phyloP scores from a whole-genome alignment of 1,284 basidiomycete genomes.

The Trametes versicolor region DNA sequence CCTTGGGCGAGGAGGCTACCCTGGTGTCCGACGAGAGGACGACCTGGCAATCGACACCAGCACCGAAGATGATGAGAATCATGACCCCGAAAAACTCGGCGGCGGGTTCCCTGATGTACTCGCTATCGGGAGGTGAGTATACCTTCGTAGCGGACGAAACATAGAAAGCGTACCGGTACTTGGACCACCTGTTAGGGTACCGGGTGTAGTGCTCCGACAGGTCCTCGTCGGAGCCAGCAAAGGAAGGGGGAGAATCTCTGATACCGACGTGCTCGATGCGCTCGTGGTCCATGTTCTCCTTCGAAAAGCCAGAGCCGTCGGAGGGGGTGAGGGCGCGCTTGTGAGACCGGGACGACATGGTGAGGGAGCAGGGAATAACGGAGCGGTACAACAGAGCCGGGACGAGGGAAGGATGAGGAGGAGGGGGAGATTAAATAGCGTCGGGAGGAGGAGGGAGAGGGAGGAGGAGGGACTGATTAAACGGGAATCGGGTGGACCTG shows the following conservation, averaged over 20 bases:
- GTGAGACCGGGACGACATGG: conserved; percentile 26
- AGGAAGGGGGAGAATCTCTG: conserved; percentile 8
- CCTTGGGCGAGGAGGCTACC: conserved; percentile 64
- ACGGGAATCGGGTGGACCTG: conserved; percentile 24
- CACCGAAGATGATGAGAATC: conserved; percentile 73
- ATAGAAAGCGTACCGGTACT: conserved; percentile 55
- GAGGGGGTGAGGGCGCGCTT: conserved; percentile 29
- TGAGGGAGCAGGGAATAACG: conserved; percentile 4
- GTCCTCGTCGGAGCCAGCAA: conserved; percentile 14
- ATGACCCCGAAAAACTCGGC: conserved; percentile 78
- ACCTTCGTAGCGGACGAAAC: conserved; percentile 6
- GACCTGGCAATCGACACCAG: conserved; percentile 71
- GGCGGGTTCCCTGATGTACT: conserved; percentile 64
- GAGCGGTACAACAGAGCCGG: conserved; percentile 13
- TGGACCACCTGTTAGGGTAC: conserved; percentile 66
- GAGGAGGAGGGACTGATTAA: conserved; percentile 11
- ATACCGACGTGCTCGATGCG: conserved; percentile 29
- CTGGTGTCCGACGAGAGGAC: conserved; percentile 60
- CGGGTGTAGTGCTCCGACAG: conserved; percentile 41
- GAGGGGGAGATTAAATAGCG: conserved; percentile 25
- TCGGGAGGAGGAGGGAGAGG: conserved; percentile 2
- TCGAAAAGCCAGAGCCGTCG: conserved; percentile 23
- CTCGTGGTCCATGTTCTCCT: conserved; percentile 28
- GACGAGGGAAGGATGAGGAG: conserved; percentile 4
- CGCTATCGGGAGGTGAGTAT: conserved; percentile 39